Conservation (phyloP, 768 basidiomycete genomes). For the Boletus barrowsii region DNA sequence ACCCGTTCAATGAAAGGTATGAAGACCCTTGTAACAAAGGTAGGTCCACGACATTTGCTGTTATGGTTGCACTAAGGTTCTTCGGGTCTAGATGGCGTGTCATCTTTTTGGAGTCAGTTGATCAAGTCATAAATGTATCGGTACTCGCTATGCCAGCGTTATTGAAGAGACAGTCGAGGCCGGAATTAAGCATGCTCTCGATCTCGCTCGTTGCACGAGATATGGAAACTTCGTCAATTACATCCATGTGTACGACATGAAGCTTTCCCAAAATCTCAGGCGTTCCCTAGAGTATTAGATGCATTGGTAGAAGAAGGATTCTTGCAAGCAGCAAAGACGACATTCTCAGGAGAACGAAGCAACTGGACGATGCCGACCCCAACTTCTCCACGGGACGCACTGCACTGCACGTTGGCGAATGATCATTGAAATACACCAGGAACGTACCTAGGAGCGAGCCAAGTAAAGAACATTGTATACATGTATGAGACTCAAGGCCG, state of each 20-base stretch:
- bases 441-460: constrained; percentile 11
- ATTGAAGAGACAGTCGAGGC: constrained; percentile 41
- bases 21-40: constrained; percentile 33
- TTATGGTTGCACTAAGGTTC: constrained; percentile 23
- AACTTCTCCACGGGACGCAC: constrained; percentile 5
- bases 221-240: constrained; percentile 30
- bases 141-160: constrained; percentile 36
- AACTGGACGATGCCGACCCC: constrained; percentile 7
- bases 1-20: constrained; percentile 35
- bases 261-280: constrained; percentile 9
- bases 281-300: not conserved
- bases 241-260: constrained; percentile 34
- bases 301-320: not conserved
- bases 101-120: constrained; percentile 7
- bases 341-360: not conserved
- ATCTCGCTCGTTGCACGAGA: constrained; percentile 16
- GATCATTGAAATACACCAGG: not conserved
- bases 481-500: too few relatives aligned
- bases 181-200: constrained; percentile 13
- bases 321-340: constrained; percentile 10
- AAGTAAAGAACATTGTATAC: not conserved
- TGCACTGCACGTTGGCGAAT: not conserved
- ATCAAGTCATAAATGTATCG: too few relatives aligned
- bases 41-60: constrained; percentile 34
- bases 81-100: constrained; percentile 27